Evolutionary conservation across 2,329 filamentous ascomycete species (phyloP).

Genomic region (Xylaria sp.): DNA sequence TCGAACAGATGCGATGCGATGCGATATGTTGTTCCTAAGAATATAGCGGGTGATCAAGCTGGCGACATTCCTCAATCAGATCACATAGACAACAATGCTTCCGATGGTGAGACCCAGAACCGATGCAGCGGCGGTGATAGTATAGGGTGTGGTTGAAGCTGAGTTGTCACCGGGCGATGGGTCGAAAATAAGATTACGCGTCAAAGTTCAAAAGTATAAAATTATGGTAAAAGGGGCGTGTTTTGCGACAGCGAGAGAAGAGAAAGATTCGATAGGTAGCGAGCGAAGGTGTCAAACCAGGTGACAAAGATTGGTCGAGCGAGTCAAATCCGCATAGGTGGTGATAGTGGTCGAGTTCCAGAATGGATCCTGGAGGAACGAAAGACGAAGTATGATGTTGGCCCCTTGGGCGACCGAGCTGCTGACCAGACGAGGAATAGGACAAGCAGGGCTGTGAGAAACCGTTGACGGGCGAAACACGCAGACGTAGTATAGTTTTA

Average conservation of each 20-base stretch:
- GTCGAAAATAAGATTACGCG: constrained; percentile 33
- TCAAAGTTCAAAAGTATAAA: constrained; percentile 35
- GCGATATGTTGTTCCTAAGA: constrained; percentile 5
- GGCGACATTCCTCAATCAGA: constrained; percentile 22
- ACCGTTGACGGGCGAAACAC: constrained; percentile 25
- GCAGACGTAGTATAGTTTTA: constrained; percentile 15
- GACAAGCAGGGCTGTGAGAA: constrained; percentile 16
- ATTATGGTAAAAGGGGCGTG: constrained; percentile 29
- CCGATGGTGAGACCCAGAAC: background rate
- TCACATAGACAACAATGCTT: constrained; percentile 1
- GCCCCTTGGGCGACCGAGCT: constrained; percentile 12
- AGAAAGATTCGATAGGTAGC: constrained; percentile 33
- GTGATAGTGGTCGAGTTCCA: background rate
- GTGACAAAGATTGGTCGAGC: constrained; percentile 15
- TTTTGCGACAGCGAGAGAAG: constrained; percentile 33
- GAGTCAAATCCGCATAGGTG: constrained; percentile 21
- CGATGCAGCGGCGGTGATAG: background rate
- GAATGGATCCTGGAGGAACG: constrained; percentile 22
- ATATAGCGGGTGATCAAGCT: constrained; percentile 17
- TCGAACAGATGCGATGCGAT: constrained; percentile 14
- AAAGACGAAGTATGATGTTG: constrained; percentile 29
- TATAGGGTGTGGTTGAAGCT: background rate
- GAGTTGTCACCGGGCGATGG: constrained; percentile 4
- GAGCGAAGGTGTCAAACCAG: constrained; percentile 31
- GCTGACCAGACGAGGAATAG: constrained; percentile 3